Evolutionary conservation across 257 asterid species (phyloP).

Genomic region (Solanum pennellii): DNA sequence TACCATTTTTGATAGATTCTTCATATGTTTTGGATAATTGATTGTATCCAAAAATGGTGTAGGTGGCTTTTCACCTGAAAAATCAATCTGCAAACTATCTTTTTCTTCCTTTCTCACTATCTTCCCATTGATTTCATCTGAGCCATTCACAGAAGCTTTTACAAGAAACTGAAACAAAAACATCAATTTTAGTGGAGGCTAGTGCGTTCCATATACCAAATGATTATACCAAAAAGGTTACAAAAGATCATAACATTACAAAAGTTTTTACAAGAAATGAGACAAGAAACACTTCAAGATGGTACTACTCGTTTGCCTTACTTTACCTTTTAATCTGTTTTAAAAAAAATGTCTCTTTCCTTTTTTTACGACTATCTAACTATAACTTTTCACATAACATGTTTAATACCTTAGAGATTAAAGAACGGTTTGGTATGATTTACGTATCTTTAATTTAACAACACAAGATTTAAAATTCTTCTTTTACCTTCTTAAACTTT

Average conservation of each 20-base stretch:
- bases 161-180: constrained; percentile 22
- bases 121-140: constrained; percentile 24
- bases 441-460: no score
- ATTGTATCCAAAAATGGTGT: constrained; percentile 68
- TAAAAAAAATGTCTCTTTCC: no score
- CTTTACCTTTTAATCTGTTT: no score
- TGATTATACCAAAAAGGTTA: constrained; percentile 15
- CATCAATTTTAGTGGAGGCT: neutral
- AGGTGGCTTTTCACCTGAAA: constrained; percentile 39
- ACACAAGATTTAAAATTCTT: no score
- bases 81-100: constrained; percentile 47
- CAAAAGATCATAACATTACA: neutral
- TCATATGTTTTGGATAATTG: constrained; percentile 63
- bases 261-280: no score
- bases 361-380: no score
- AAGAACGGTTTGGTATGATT: no score
- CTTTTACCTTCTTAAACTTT: neutral
- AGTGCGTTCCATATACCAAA: neutral
- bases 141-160: constrained; percentile 30
- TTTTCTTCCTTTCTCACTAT: constrained; percentile 24
- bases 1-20: constrained; percentile 51
- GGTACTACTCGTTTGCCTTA: fast-evolving
- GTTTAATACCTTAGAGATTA: no score
- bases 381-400: no score
- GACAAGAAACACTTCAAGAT: no score